Evolutionary conservation across 1,139 yeast genomes (phyloP), one percentile per base, ranked within the genome.

Genomic region (Lodderomyces elongisporus): DNA sequence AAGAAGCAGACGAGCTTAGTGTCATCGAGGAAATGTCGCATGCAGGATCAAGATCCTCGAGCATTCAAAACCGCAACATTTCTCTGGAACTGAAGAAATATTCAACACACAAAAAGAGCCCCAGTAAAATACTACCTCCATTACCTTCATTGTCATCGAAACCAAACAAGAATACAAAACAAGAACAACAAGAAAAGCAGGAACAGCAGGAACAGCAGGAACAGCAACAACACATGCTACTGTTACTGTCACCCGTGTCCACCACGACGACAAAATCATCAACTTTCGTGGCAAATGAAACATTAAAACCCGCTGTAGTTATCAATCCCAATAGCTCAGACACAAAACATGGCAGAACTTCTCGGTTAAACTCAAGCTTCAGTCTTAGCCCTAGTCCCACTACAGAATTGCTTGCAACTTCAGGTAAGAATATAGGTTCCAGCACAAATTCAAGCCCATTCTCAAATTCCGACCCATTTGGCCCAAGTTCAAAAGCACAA

Each of bases 1-100:
- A 45, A 16, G 32, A 43, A 10, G 34, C 44, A 4, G 70, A 66
- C 42, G 70, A 61, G 31, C 55, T 68, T 37, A 68, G 74, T 45
- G 57, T 66, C 12, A 67, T 68, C 24, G 72, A 67, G 43, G 74
- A 68, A 40, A 58, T 51, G 25, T 57, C 70, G 9, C 49, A 49
- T 32, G 52, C 47, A 18, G 53, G 48, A 9, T 60, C 69, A 4
- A 49, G 70, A 41, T 40, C 39, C 10, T 49, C 66, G 5, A 64
- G 66, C 38, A 24, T 24, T 7, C 6, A n/a, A 13, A 7, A 18
- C 7, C n/a, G n/a, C n/a, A n/a, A n/a, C n/a, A n/a, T n/a, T n/a
- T n/a, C n/a, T n/a, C n/a, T n/a, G n/a, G n/a, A n/a, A n/a, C n/a
- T n/a, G n/a, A 7, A 10, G 22, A 20, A 20, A 20, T 8, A 20